Evolutionary conservation across 2,329 filamentous ascomycete genomes (phyloP), one percentile per base, ranked within the genome.

Genomic region (Claviceps lovelessii): DNA sequence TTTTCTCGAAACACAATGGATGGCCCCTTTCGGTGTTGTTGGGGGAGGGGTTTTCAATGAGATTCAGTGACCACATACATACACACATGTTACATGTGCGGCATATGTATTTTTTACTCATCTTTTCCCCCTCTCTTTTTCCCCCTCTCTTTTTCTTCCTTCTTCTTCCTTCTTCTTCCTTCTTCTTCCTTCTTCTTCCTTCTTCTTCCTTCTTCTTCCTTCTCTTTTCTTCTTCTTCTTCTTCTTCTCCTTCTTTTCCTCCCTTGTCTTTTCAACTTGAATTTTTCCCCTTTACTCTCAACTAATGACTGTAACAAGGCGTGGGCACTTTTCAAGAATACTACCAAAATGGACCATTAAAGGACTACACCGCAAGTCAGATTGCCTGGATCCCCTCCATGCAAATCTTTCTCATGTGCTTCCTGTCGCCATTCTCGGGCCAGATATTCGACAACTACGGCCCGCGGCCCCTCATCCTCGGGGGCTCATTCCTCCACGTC

Each of bases 301-400:
- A 37, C 35, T 37, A 11, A 37, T 37, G 1, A 37, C 10, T 9
- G 35, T 13, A 10, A 37, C 13, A 9, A 37, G 68, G 68, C 45
- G 62, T 73, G 17, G 79, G 79, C 8, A 69, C 76, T 15, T 83
- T 83, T 59, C 79, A 83, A 61, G 72, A 75, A 23, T 80, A 81
- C 62, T 84, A 83, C 60, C 68, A 80, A 58, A 70, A 64, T 7
- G 66, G 73, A 8, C 71, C 76, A 19, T 66, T 83, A 3, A 63
- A 60, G 6, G 51, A 69, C 2, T 77, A 79, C 58, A 76, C 77
- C 0, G 62, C 76, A 1, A 78, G 76, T 54, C 76, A 76, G 0
- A 70, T 84, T n/a, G 70, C 79, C n/a, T 84, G 80, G 80, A 83
- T 83, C 49, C 73, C 77, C 0, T 78, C 78, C 0, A 63, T 82